Conservation (phyloP, 768 basidiomycete species). For the Termitomyces titanicus region DNA sequence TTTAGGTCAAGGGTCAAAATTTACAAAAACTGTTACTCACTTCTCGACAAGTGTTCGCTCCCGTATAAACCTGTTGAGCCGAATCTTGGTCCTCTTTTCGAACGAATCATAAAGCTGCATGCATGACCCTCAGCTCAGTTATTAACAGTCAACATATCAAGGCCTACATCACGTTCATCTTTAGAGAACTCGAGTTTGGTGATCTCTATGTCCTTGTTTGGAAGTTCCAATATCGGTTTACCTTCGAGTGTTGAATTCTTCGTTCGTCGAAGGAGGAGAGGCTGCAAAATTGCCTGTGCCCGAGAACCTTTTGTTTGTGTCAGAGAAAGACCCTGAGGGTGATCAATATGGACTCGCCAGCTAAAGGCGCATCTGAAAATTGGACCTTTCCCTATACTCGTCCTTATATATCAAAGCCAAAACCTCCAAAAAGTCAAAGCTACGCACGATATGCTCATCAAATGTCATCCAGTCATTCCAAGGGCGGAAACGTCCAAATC, state of each 20-base stretch:
- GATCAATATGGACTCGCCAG: constrained; percentile 33
- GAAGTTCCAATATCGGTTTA: constrained; percentile 62
- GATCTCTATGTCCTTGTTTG: constrained; percentile 55
- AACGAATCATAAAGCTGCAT: constrained; percentile 53
- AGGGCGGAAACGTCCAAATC: constrained; percentile 65
- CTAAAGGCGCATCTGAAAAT: constrained; percentile 53
- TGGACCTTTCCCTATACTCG: constrained; percentile 46
- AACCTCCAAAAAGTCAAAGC: not conserved
- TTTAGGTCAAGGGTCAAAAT: not conserved
- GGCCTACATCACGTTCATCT: constrained; percentile 60
- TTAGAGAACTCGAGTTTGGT: constrained; percentile 56
- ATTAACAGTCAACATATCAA: not conserved
- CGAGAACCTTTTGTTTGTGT: constrained; percentile 37
- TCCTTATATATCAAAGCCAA: not conserved
- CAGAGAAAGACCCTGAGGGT: not conserved
- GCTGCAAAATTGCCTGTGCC: constrained; percentile 64
- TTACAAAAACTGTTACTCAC: constrained; percentile 33
- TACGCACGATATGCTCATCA: constrained; percentile 49
- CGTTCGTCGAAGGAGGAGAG: constrained; percentile 68
- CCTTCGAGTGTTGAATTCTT: constrained; percentile 68
- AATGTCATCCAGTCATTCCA: constrained; percentile 75
- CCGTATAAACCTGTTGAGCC: constrained; percentile 56
- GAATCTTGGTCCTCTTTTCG: constrained; percentile 50
- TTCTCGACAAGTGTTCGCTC: constrained; percentile 70
- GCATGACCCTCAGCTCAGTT: not conserved